Base-by-base conservation (phyloP, 768 basidiomycete genomes). In the Suillus weaverae region DNA sequence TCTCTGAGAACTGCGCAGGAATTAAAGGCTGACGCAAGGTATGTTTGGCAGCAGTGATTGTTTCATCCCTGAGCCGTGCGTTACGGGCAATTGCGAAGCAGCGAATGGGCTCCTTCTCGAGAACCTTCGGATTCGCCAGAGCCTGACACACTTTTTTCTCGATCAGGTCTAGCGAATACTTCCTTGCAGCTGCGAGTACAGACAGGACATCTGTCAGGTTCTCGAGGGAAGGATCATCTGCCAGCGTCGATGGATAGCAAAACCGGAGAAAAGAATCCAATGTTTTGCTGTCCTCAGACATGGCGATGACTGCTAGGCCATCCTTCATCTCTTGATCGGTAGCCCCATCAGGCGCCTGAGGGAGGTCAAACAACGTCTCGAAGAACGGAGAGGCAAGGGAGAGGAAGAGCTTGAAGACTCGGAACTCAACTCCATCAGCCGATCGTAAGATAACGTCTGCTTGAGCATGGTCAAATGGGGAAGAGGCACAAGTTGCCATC, bases 341-440 rank as follows among this genome's bases (percentile, higher is more conserved):
- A 51, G 50, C 50, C 8, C 50, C 50, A 18, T 51, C 50, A 51
- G 50, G 50, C 4, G 30, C 26, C 16, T 51, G 30, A 30, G 50
- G 50, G 30, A 51, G 50, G 30, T 9, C 43, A 55, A 80, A 76
- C 63, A 81, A 72, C 20, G 70, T 66, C 36, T 72, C 68, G 63
- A 80, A 81, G 64, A 76, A 70, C 0, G 77, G 70, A 14, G 81
- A 80, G 0, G 78, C 72, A 20, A 78, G 70, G 20, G 73, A 69
- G 26, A 80, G 74, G 53, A 79, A 72, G 7, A 70, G 64, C n/a
- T 70, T 78, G 68, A 78, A 77, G 20, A 77, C 60, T 14, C 67
- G 72, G 51, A 79, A 71, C 62, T 80, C 71, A 43, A 77, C 60
- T 13, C 69, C 66, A 65, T 77, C 74, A 4, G 70, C 71, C 16